phyloP scores from a whole-genome alignment of 2,329 filamentous ascomycete species.

The Clathrospora elynae region DNA sequence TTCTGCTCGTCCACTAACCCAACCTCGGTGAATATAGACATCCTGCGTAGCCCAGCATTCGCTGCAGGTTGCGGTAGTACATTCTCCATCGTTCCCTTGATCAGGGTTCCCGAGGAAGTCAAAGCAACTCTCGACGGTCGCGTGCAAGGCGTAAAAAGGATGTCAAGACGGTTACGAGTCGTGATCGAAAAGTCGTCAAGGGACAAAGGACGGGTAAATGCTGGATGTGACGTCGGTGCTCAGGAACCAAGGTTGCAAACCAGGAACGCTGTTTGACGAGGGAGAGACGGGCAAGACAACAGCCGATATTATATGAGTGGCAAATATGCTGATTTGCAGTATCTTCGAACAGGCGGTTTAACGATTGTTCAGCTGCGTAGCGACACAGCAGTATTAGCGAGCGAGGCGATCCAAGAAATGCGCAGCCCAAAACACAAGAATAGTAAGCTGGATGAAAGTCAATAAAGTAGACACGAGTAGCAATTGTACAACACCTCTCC shows the following conservation, averaged over 20 bases:
- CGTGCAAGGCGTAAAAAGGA: constrained; percentile 12
- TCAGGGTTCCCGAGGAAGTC: neutral
- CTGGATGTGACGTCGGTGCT: constrained; percentile 30
- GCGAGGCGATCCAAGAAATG: constrained; percentile 12
- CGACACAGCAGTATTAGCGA: constrained; percentile 1
- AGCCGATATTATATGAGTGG: constrained; percentile 13
- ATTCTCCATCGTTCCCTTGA: constrained; percentile 32
- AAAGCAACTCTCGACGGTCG: constrained; percentile 8
- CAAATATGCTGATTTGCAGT: constrained; percentile 17
- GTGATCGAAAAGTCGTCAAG: constrained; percentile 3
- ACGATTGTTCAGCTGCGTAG: constrained; percentile 1
- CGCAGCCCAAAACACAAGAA: neutral
- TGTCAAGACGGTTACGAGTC: constrained; percentile 2
- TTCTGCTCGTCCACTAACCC: constrained; percentile 45
- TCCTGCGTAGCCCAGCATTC: constrained; percentile 28
- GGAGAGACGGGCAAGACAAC: constrained; percentile 9
- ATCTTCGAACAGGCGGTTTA: constrained; percentile 10
- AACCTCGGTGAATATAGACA: constrained; percentile 46
- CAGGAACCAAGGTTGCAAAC: constrained; percentile 21
- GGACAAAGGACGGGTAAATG: constrained; percentile 5
- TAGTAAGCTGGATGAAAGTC: neutral
- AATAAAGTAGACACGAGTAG: constrained; percentile 1
- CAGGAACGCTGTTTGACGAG: constrained; percentile 5
- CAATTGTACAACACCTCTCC: no score
- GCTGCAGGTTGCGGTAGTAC: constrained; percentile 33